Conservation (phyloP, 192 early-diverging fungal species). For the Coemansia umbellata region DNA sequence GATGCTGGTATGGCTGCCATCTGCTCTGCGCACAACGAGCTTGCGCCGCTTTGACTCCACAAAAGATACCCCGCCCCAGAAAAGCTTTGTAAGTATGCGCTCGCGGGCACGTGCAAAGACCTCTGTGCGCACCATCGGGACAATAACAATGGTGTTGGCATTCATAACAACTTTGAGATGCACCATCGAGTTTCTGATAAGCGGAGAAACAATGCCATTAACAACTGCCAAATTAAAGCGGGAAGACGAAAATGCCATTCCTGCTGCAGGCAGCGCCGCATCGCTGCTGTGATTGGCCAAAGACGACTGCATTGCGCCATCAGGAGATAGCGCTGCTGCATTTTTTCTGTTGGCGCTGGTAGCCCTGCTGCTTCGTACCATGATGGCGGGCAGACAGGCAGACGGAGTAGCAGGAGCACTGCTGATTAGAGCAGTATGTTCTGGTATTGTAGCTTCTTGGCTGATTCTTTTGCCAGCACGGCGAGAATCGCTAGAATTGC, state of each 20-base stretch:
- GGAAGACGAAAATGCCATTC: constrained; percentile 29
- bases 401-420: no score
- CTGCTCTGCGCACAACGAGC: constrained; percentile 17
- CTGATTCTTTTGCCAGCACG: not conserved
- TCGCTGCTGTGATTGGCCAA: not conserved
- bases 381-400: not conserved
- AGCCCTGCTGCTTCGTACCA: not conserved
- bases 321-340: not conserved
- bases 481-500: not conserved
- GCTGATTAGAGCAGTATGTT: no score
- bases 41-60: constrained; percentile 34
- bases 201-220: constrained; percentile 21
- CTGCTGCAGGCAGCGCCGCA: constrained; percentile 6
- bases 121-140: constrained; percentile 36
- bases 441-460: constrained; percentile 7
- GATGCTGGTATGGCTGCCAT: constrained; percentile 21
- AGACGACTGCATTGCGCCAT: not conserved
- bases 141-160: constrained; percentile 11
- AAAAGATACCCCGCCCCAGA: constrained; percentile 36
- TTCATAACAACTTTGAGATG: constrained; percentile 47
- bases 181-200: constrained; percentile 47
- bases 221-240: constrained; percentile 18
- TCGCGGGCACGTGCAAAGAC: constrained; percentile 49
- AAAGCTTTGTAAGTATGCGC: constrained; percentile 47
- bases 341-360: not conserved